Evolutionary conservation across 305 asterid species (phyloP).

Genomic region (Fraxinus sp.): DNA sequence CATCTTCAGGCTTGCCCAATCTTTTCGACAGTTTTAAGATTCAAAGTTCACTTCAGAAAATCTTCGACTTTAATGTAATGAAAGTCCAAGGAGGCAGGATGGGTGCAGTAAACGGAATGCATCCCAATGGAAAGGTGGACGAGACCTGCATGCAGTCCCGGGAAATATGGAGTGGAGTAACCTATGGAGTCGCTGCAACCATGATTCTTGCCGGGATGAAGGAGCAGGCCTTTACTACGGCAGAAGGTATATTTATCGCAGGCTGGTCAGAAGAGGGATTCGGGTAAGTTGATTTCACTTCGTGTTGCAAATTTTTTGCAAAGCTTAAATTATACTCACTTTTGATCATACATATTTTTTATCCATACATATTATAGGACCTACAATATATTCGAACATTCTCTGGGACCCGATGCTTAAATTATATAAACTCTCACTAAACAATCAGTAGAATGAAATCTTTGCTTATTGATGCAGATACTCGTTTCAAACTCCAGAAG

Average conservation of each 20-base stretch:
- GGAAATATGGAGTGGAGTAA: conserved; percentile 95
- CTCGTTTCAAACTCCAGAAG: conserved; percentile 93
- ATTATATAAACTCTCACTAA: neutral
- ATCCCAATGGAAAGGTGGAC: conserved; percentile 91
- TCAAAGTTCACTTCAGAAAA: conserved; percentile 72
- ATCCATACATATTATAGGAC: neutral
- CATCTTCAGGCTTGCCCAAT: conserved; percentile 94
- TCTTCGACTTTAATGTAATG: conserved; percentile 93
- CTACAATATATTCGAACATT: neutral
- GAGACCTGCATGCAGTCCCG: conserved; percentile 99
- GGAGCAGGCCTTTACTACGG: conserved; percentile 85
- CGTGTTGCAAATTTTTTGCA: neutral
- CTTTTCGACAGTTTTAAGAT: conserved; percentile 70
- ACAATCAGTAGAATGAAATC: neutral
- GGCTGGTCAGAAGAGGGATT: conserved; percentile 99
- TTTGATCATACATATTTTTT: neutral
- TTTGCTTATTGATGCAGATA: conserved; percentile 50
- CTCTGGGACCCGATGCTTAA: neutral
- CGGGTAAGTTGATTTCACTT: conserved; percentile 52
- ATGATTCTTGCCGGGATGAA: conserved; percentile 97
- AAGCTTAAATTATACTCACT: neutral
- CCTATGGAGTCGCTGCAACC: conserved; percentile 87
- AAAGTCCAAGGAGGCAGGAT: conserved; percentile 82
- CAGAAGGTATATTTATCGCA: conserved; percentile 85
- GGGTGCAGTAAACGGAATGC: conserved; percentile 99